A percentile compares a stretch with the other conserved stretches of the same genome.
phyloP scores from a whole-genome alignment of 2,329 filamentous ascomycete species.

The Aureobasidium zeae region DNA sequence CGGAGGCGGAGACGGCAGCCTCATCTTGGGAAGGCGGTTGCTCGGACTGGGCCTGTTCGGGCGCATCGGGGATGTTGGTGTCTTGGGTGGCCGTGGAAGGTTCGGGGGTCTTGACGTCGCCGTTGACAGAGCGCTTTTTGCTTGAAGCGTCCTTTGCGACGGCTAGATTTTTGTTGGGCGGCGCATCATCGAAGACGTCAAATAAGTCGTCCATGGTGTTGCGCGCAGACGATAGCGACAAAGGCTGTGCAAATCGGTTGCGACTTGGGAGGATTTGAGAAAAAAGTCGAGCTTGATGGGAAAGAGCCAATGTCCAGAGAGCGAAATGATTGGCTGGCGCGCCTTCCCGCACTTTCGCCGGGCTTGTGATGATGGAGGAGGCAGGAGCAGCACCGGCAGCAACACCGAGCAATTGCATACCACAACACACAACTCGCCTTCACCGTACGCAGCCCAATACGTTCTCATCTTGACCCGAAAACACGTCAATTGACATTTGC shows the following conservation, averaged over 20 bases:
- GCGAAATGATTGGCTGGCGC: slow-evolving; percentile 8
- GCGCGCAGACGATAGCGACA: neutral
- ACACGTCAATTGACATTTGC: neutral
- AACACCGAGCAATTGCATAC: slow-evolving; percentile 7
- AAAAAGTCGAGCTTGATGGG: slow-evolving; percentile 15
- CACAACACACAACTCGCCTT: neutral
- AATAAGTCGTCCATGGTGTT: slow-evolving; percentile 37
- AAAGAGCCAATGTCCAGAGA: slow-evolving; percentile 9
- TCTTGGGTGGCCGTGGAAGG: neutral
- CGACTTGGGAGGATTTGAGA: neutral
- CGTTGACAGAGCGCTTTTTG: slow-evolving; percentile 83
- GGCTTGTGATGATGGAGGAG: neutral
- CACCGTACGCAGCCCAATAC: slow-evolving; percentile 4
- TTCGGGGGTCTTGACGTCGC: slow-evolving; percentile 54
- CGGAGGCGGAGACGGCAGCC: slow-evolving; percentile 36
- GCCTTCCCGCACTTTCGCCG: slow-evolving; percentile 15
- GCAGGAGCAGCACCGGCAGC: neutral
- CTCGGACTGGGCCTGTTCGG: neutral
- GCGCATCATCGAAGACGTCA: slow-evolving; percentile 36
- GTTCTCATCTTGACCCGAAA: neutral
- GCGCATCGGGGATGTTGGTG: neutral
- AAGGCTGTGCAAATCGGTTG: neutral
- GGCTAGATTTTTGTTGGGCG: slow-evolving; percentile 18
- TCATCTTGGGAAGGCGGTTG: neutral
- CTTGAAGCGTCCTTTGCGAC: slow-evolving; percentile 39